These are phyloP conservation scores for Senna tora DNA, from an alignment of 306 rosid species.

Conservation along the genomic window DNA sequence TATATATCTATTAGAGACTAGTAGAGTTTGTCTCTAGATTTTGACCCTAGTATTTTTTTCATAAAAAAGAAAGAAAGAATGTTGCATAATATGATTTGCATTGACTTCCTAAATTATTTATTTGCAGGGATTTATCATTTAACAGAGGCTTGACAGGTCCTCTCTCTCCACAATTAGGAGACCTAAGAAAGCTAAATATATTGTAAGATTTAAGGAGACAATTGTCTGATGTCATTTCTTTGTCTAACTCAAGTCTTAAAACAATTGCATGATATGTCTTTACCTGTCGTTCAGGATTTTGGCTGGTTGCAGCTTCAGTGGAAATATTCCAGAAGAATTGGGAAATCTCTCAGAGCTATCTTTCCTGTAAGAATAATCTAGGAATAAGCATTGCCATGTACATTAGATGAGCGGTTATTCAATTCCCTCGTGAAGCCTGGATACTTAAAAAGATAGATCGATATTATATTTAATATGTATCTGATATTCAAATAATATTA, in stretches of 20 bases:
- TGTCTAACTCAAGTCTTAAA: conserved; percentile 3
- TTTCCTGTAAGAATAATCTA: conserved; percentile 69
- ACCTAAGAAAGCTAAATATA: conserved; percentile 61
- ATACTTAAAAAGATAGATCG: no score
- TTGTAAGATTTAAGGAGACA: conserved; percentile 61
- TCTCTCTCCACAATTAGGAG: conserved; percentile 57
- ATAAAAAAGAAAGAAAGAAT: conserved; percentile 11
- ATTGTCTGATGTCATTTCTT: conserved; percentile 23
- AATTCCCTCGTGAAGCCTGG: no score
- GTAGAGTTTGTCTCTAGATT: no score
- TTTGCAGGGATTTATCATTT: conserved; percentile 76
- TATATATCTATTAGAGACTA: no score
- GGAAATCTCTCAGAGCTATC: conserved; percentile 77
- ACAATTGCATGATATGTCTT: background rate
- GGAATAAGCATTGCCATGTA: conserved; percentile 2
- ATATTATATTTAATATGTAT: no score
- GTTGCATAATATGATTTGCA: conserved; percentile 30
- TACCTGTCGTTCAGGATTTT: conserved; percentile 65
- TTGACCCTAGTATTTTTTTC: background rate
- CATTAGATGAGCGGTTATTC: background rate
- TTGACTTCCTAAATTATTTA: conserved; percentile 32
- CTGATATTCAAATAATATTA: no score
- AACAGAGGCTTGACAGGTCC: conserved; percentile 63
- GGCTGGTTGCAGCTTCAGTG: conserved; percentile 89
- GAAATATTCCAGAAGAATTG: conserved; percentile 74